A percentile compares a stretch with the other conserved stretches of the same genome.
phyloP scores from a whole-genome alignment of 345 rosid species.

The Populus alba region DNA sequence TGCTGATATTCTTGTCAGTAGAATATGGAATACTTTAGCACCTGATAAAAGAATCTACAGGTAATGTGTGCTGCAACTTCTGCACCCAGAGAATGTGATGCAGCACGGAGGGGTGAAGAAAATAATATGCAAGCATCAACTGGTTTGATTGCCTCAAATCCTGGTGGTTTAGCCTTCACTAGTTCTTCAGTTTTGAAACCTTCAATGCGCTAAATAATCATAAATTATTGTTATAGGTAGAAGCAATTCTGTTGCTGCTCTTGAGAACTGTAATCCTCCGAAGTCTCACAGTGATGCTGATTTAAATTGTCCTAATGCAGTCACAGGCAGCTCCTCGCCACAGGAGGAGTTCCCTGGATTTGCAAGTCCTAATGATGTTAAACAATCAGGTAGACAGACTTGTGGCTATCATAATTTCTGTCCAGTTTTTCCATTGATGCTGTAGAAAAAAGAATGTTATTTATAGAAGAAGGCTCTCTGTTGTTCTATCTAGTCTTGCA shows the following conservation, averaged over 20 bases:
- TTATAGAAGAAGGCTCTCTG: background rate
- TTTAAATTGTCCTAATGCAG: slow-evolving; percentile 34
- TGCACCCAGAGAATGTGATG: slow-evolving; percentile 35
- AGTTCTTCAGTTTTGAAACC: background rate
- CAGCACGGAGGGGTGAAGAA: slow-evolving; percentile 46
- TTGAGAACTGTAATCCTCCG: slow-evolving; percentile 35
- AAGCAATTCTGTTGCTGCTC: slow-evolving; percentile 33
- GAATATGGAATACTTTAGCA: slow-evolving; percentile 10
- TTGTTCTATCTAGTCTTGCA: background rate
- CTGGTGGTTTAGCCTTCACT: slow-evolving; percentile 23
- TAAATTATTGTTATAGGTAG: slow-evolving; percentile 42
- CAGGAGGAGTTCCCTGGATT: slow-evolving; percentile 71
- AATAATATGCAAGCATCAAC: slow-evolving; percentile 38
- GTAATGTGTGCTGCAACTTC: slow-evolving; percentile 42
- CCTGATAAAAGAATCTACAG: slow-evolving; percentile 35
- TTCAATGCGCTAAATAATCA: slow-evolving; percentile 4
- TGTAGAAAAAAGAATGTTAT: background rate
- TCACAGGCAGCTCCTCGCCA: slow-evolving; percentile 39
- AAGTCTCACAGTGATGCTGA: slow-evolving; percentile 30
- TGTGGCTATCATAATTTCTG: background rate
- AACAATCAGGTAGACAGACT: slow-evolving; percentile 50
- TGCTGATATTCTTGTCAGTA: no score
- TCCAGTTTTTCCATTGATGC: slow-evolving; percentile 11
- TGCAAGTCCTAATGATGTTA: slow-evolving; percentile 54
- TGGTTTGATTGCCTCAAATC: slow-evolving; percentile 39